Base-by-base conservation (phyloP, 2,329 filamentous ascomycete genomes). In the Aspergillus arachidicola region DNA sequence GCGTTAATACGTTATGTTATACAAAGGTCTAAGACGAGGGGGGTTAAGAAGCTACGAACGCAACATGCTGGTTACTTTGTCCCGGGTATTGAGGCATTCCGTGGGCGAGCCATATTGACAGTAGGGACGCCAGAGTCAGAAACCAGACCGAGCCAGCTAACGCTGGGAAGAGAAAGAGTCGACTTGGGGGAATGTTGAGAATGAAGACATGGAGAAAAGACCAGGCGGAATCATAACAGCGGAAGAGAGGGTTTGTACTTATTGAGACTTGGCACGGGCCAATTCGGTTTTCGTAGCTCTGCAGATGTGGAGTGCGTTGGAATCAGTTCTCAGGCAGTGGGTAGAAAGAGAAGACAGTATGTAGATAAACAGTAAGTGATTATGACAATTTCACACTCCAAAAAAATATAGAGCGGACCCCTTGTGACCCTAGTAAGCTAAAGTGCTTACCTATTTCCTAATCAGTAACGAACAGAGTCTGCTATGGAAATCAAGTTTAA, bases 141-240 rank as follows among this genome's bases (percentile, higher is more conserved):
- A 69, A 65, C 68, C 68, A 70, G 55, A 68, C 62, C 4, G 64
- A 58, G 38, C 66, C 68, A 9, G 67, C 66, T 32, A 70, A 43
- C 53, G 58, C 63, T 12, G 67, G 68, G 43, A 70, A 69, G 51
- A 70, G 59, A 36, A 50, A 46, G 11, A 70, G 66, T n/a, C 69
- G 61, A 34, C 68, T 61, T 1, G 67, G 66, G 4, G 68, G 68
- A 45, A 69, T 69, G 11, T 68, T 68, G 60, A 70, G 68, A 51
- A 70, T 66, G 32, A 63, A 41, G 48, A 48, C 34, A 54, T 68
- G 68, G 43, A 70, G 65, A 23, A 57, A 61, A 26, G 57, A 57
- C 68, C 68, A 69, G 60, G 63, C 36, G 48, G 55, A 46, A 57
- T 69, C 64, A 59, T 68, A 63, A 34, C 63, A 65, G 58, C 58